Percentiles rank a stretch among this genome's conserved stretches.
Conservation (phyloP, 2,329 filamentous ascomycete genomes). For the Trichoderma sp. region DNA sequence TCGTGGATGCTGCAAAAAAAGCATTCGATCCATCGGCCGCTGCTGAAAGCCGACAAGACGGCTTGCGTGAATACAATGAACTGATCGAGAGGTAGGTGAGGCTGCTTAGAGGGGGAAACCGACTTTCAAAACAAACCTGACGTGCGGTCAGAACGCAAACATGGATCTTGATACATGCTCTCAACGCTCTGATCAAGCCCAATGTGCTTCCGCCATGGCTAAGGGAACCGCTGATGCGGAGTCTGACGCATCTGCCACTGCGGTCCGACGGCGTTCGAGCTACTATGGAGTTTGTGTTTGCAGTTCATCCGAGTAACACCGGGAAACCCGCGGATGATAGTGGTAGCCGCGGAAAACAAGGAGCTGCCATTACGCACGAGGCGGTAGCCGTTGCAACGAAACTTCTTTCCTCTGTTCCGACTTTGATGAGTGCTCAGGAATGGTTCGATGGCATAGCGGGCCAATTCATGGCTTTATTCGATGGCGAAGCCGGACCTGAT, state of each 20-base stretch:
- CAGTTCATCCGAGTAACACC: slow-evolving; percentile 59
- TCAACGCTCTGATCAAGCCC: slow-evolving; percentile 65
- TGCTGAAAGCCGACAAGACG: slow-evolving; percentile 34
- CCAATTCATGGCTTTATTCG: slow-evolving; percentile 61
- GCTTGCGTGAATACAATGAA: slow-evolving; percentile 43
- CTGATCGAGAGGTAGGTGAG: slow-evolving; percentile 48
- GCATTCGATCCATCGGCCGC: slow-evolving; percentile 48
- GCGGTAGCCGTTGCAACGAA: slow-evolving; percentile 62
- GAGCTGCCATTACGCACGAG: slow-evolving; percentile 66
- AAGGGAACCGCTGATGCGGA: slow-evolving; percentile 53
- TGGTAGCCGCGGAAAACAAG: slow-evolving; percentile 50
- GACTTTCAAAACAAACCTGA: slow-evolving; percentile 15
- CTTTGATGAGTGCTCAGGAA: slow-evolving; percentile 48
- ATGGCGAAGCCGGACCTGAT: slow-evolving; percentile 46
- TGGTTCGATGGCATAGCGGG: slow-evolving; percentile 62
- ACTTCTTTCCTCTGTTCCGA: slow-evolving; percentile 60
- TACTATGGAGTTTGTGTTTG: slow-evolving; percentile 69
- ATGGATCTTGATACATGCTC: slow-evolving; percentile 56
- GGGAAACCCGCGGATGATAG: slow-evolving; percentile 41
- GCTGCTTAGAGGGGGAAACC: background rate
- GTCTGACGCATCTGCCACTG: slow-evolving; percentile 60
- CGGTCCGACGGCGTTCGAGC: slow-evolving; percentile 62
- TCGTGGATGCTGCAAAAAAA: slow-evolving; percentile 43
- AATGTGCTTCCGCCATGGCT: slow-evolving; percentile 59
- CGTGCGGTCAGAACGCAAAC: slow-evolving; percentile 34